Evolutionary conservation across 108 stramenopile species (phyloP).

Genomic region (Cyclotella cryptica): DNA sequence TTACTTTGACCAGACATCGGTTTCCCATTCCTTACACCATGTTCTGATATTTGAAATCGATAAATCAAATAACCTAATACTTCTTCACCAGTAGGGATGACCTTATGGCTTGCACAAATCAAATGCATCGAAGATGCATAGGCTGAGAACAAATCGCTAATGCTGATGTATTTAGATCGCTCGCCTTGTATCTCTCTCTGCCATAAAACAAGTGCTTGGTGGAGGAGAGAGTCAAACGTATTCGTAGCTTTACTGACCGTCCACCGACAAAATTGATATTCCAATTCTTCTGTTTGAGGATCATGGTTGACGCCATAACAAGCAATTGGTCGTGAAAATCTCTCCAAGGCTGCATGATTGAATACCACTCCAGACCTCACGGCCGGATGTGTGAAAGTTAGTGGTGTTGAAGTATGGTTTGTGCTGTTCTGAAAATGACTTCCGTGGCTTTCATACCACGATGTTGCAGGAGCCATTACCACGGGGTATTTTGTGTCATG

Average conservation of each 20-base stretch:
- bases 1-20: too few relatives aligned
- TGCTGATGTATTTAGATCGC: background rate
- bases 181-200: background rate
- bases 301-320: constrained; percentile 26
- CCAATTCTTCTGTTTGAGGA: constrained; percentile 15
- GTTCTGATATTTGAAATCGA: constrained; percentile 19
- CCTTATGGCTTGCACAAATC: constrained; percentile 11
- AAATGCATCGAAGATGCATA: constrained; percentile 32
- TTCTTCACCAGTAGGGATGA: constrained; percentile 29
- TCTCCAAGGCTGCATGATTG: constrained; percentile 28
- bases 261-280: constrained; percentile 16
- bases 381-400: constrained; percentile 17
- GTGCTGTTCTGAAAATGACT: background rate
- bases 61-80: constrained; percentile 42
- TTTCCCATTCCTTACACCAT: too few relatives aligned
- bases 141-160: constrained; percentile 36
- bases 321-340: constrained; percentile 14
- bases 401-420: background rate
- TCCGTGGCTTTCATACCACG: background rate
- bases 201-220: constrained; percentile 7
- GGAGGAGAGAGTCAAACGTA: constrained; percentile 19
- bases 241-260: background rate
- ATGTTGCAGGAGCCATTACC: constrained; percentile 21
- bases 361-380: constrained; percentile 24
- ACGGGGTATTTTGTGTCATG: background rate